Evolutionary conservation across 352 stramenopile genomes (phyloP).

Genomic region (Phytophthora hibernalis): DNA sequence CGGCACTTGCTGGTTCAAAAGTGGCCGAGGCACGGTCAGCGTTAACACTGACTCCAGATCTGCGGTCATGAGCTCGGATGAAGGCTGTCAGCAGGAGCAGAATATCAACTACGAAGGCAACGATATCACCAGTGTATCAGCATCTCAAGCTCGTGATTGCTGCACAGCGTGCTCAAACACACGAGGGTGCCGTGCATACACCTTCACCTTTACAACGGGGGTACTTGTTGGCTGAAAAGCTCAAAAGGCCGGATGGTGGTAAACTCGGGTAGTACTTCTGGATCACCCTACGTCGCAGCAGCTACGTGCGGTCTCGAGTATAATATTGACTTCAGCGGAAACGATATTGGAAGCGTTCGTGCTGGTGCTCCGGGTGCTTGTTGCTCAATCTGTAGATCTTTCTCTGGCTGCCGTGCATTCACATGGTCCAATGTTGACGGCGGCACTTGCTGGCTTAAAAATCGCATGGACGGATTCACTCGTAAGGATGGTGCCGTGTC

Average conservation of each 20-base stretch:
- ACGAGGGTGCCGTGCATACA: conserved; percentile 41
- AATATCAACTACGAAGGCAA: conserved; percentile 32
- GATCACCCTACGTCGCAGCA: conserved; percentile 8
- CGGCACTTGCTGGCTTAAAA: conserved; percentile 63
- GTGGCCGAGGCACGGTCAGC: conserved; percentile 26
- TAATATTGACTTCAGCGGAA: conserved; percentile 35
- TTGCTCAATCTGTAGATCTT: conserved; percentile 34
- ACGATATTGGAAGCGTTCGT: conserved; percentile 36
- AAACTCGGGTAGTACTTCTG: conserved; percentile 21
- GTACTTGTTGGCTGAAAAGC: conserved; percentile 43
- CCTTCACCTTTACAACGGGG: conserved; percentile 35
- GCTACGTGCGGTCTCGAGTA: conserved; percentile 37
- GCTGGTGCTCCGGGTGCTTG: conserved; percentile 16
- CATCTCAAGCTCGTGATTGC: conserved; percentile 22
- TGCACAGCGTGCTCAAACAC: conserved; percentile 24
- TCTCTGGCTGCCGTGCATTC: conserved; percentile 44
- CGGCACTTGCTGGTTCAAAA: conserved; percentile 48
- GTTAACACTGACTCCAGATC: conserved; percentile 33
- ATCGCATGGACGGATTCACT: conserved; percentile 23
- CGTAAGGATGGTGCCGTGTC: conserved; percentile 23
- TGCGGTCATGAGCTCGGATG: conserved; percentile 13
- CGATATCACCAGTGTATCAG: conserved; percentile 19
- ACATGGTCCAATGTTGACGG: conserved; percentile 58
- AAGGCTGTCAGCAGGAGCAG: conserved; percentile 9
- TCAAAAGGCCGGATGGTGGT: conserved; percentile 32